Evolutionary conservation across 2,329 filamentous ascomycete genomes (phyloP).

Genomic region (Ophiocordyceps polyrhachis-furcata): DNA sequence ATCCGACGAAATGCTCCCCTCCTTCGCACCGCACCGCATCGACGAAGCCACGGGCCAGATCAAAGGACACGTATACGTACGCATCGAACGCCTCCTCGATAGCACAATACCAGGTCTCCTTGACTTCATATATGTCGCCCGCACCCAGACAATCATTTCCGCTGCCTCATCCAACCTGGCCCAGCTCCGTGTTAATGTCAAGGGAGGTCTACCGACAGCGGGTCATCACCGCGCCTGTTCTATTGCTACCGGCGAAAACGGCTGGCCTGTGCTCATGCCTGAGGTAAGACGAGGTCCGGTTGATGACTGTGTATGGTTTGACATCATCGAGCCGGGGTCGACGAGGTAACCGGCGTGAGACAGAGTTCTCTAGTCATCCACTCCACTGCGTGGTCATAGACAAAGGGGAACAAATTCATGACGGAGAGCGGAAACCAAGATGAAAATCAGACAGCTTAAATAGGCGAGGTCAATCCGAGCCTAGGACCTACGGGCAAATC

Average conservation of each 20-base stretch:
- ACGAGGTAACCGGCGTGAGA: no score
- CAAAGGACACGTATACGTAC: not conserved
- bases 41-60: not conserved
- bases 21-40: not conserved
- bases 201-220: not conserved
- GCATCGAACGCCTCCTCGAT: not conserved
- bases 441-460: no score
- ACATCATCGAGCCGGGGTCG: not conserved
- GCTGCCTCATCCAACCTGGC: not conserved
- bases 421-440: no score
- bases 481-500: no score
- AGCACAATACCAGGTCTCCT: not conserved
- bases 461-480: no score
- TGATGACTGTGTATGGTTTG: not conserved
- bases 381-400: no score
- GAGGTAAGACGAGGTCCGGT: not conserved
- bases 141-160: not conserved
- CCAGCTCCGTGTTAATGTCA: not conserved
- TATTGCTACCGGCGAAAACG: not conserved
- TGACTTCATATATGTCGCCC: not conserved
- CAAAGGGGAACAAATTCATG: no score
- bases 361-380: no score
- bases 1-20: not conserved
- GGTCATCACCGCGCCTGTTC: not conserved
- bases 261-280: not conserved